Conservation (phyloP, 176 grass and related monocot species). For the Elaeis guineensis region DNA sequence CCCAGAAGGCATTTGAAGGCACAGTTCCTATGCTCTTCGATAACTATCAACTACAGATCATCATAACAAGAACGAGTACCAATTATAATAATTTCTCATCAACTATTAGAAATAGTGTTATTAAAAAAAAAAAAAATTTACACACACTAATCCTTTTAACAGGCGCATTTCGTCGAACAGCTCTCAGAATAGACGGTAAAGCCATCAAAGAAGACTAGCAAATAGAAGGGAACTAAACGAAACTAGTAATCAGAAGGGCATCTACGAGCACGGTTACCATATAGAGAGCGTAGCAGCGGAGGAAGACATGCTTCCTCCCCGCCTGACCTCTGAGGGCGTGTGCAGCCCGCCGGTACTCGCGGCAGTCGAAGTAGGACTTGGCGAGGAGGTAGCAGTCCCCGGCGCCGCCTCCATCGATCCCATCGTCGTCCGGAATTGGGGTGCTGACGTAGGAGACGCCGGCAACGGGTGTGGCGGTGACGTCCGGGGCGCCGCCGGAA, state of each 20-base stretch:
- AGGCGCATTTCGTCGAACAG: constrained; percentile 42
- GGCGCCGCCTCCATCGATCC: constrained; percentile 28
- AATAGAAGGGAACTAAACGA: background rate
- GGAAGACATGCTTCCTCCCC: constrained; percentile 68
- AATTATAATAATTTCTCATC: too few species aligned
- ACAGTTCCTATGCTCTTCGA: too few species aligned
- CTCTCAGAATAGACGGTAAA: background rate
- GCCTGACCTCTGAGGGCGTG: constrained; percentile 55
- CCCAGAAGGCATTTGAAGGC: too few species aligned
- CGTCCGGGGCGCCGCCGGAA: constrained; percentile 15
- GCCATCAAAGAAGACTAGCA: background rate
- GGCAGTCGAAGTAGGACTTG: constrained; percentile 96
- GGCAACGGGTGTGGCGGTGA: constrained; percentile 47
- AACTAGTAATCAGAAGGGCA: too few species aligned
- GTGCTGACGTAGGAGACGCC: constrained; percentile 91
- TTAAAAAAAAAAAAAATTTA: too few species aligned
- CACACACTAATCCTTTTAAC: too few species aligned
- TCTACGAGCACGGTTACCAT: constrained; percentile 6
- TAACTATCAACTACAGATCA: too few species aligned
- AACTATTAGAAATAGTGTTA: too few species aligned
- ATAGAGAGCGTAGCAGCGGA: constrained; percentile 93
- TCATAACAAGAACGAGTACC: too few species aligned
- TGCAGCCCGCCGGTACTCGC: constrained; percentile 79
- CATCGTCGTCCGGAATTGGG: constrained; percentile 74
- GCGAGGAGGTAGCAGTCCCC: constrained; percentile 85